Conservation (phyloP, 176 grass and related monocot genomes). For the Dactylis glomerata region DNA sequence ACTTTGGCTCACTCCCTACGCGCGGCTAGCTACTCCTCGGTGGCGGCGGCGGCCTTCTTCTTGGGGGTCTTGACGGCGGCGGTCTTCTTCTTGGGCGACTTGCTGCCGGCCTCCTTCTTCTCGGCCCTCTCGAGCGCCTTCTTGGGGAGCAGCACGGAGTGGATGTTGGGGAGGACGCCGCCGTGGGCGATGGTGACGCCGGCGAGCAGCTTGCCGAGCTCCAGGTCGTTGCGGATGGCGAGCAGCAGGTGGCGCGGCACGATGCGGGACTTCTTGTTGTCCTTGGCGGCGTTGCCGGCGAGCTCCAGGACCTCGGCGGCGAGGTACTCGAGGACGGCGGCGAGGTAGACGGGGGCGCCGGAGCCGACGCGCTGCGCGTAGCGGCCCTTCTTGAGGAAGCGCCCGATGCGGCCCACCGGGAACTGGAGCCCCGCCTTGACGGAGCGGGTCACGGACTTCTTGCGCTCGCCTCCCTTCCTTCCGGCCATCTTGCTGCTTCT, state of each 20-base stretch:
- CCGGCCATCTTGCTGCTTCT: constrained; percentile 5
- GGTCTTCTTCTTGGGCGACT: constrained; percentile 18
- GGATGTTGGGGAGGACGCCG: constrained; percentile 32
- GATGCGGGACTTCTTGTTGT: constrained; percentile 44
- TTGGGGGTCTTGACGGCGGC: neutral
- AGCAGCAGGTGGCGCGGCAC: constrained; percentile 30
- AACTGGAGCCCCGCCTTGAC: constrained; percentile 65
- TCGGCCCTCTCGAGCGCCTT: neutral
- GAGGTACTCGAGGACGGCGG: constrained; percentile 46
- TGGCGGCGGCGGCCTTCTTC: neutral
- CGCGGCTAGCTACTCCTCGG: neutral
- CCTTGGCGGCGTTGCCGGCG: constrained; percentile 27
- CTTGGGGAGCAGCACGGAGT: neutral
- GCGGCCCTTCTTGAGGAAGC: constrained; percentile 62
- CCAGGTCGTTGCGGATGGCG: constrained; percentile 35
- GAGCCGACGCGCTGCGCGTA: constrained; percentile 50
- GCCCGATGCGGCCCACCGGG: constrained; percentile 68
- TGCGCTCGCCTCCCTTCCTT: neutral
- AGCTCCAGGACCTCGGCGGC: constrained; percentile 33
- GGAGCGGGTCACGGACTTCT: constrained; percentile 1
- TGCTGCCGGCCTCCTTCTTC: neutral
- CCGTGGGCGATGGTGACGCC: neutral
- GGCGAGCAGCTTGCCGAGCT: constrained; percentile 24
- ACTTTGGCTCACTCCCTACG: too few species aligned
- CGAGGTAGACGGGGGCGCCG: constrained; percentile 41